Percentiles rank a stretch among this genome's conserved stretches.
Conservation (phyloP, 1,284 basidiomycete species). For the Jaminaea rosea region DNA sequence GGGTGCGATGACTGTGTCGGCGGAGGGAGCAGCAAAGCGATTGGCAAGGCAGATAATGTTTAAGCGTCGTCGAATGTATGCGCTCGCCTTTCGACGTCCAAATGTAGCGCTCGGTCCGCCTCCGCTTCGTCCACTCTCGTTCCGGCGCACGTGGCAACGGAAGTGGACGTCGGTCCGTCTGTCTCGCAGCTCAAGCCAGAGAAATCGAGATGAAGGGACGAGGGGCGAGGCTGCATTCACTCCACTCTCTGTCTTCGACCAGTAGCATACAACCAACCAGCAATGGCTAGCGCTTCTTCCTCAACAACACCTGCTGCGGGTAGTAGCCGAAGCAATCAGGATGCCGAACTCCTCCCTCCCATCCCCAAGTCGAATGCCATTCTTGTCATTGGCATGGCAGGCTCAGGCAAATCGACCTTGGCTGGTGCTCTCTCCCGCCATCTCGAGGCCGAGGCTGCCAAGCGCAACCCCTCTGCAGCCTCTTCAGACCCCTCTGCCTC, state of each 20-base stretch:
- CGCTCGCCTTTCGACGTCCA: too few relatives aligned
- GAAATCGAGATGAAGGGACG: not conserved
- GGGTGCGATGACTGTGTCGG: too few relatives aligned
- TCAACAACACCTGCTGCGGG: not conserved
- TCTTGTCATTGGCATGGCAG: constrained; percentile 67
- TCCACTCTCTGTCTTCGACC: not conserved
- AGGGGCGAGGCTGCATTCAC: not conserved
- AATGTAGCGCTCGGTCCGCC: too few relatives aligned
- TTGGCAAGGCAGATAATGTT: too few relatives aligned
- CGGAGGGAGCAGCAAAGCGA: too few relatives aligned
- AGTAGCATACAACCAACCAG: not conserved
- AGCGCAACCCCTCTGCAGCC: constrained; percentile 7
- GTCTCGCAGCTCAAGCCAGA: too few relatives aligned
- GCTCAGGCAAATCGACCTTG: constrained; percentile 92
- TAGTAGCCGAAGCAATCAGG: not conserved
- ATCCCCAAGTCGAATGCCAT: constrained; percentile 39
- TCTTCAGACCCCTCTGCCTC: constrained; percentile 3
- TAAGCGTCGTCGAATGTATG: too few relatives aligned
- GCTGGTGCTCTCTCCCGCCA: constrained; percentile 53
- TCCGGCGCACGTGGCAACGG: too few relatives aligned
- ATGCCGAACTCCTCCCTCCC: too few relatives aligned
- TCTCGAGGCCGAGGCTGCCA: not conserved
- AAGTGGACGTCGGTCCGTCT: too few relatives aligned
- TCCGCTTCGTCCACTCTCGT: too few relatives aligned
- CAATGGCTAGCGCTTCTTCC: not conserved